phyloP scores from a whole-genome alignment of 2,329 filamentous ascomycete genomes.

The Apiospora rasikravindrae region DNA sequence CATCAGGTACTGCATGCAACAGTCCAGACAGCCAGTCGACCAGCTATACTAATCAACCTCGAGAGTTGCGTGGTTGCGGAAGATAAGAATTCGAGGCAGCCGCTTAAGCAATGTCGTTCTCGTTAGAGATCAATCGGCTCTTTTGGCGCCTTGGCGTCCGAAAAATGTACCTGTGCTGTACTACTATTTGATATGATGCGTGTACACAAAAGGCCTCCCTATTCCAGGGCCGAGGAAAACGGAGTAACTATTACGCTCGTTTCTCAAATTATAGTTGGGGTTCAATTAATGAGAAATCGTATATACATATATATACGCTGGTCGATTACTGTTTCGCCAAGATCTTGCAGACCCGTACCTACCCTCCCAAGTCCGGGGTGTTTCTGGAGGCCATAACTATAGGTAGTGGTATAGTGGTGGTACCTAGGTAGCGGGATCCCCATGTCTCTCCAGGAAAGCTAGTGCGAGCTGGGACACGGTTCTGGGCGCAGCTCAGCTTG shows the following conservation, averaged over 20 bases:
- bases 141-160: constrained; percentile 1
- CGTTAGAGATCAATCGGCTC: constrained; percentile 2
- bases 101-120: background rate
- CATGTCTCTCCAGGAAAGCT: background rate
- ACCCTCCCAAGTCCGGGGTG: background rate
- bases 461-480: background rate
- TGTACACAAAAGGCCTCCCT: background rate
- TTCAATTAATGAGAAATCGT: no score
- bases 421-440: constrained; percentile 10
- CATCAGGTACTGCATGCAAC: background rate
- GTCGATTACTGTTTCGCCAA: background rate
- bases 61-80: background rate
- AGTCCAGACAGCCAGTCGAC: background rate
- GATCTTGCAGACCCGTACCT: background rate
- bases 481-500: background rate
- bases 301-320: no score
- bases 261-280: no score
- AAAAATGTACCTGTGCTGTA: background rate
- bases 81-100: constrained; percentile 13
- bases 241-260: background rate
- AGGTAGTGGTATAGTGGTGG: background rate
- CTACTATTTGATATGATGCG: background rate
- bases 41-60: background rate
- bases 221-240: no score
- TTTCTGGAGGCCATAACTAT: background rate